Evolutionary conservation across 768 basidiomycete species (phyloP), one percentile per base, ranked within the genome.

Genomic region (Phlebiopsis gigantea): DNA sequence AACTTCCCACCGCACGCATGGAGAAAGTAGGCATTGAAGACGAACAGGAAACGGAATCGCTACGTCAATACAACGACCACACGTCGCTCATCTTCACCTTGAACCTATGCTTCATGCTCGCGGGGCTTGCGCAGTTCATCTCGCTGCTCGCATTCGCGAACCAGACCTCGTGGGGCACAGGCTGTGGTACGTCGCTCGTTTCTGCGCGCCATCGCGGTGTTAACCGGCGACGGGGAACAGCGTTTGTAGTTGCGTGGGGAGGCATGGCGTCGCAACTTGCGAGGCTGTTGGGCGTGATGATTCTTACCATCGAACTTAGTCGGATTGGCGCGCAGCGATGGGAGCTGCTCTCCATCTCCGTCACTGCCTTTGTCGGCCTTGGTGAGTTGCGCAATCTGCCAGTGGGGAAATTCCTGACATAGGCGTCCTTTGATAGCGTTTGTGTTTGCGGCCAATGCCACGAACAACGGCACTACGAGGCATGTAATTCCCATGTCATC

Each of bases 241-340:
- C 75, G 6, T 78, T 78, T 57, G 66, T 75, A 1, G 67, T 78
- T 25, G 75, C 77, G 2, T 78, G 74, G 77, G 71, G 73, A n/a
- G 73, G 72, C 22, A 72, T 78, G 65, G 67, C 76, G 2, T 65
- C 69, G 3, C 68, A 73, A 56, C 66, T 69, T 21, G 72, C 68
- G 1, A 69, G 73, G 9, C 66, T 78, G 17, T 62, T 75, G n/a
- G 77, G 76, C 1, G 62, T 78, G 1, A 50, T 73, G 10, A 69
- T 73, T 25, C 61, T 78, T 19, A 64, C 65, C 26, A 59, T 73
- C 31, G 69, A 73, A 51, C 67, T 79, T 19, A 62, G 67, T 19
- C 64, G 58, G 25, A 61, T 73, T 41, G 62, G 68, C 9, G 61
- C 68, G 29, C 64, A 58, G 25, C 61, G 50, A 25, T 65, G 67